These are phyloP conservation scores for Ophiostoma quercus DNA, from an alignment of 2,329 filamentous ascomycete genomes.

Conservation along the genomic window DNA sequence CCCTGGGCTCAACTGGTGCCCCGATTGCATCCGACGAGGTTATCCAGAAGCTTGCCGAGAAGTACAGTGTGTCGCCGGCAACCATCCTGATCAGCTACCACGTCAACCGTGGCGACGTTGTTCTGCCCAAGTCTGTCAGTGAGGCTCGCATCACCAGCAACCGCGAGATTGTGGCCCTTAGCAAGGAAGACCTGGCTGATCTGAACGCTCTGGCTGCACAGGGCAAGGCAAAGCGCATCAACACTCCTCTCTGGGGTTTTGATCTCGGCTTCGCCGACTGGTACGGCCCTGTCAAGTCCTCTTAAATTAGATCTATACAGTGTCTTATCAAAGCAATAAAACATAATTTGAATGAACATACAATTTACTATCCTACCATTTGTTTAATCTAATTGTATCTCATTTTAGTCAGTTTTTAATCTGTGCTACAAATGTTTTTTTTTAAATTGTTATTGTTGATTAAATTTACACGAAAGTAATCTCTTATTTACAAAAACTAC, in stretches of 20 bases:
- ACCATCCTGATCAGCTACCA: conserved; percentile 63
- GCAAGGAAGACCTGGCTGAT: conserved; percentile 8
- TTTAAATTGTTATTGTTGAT: too few relatives aligned
- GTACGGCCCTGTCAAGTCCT: conserved; percentile 19
- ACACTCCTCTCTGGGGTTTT: conserved; percentile 20
- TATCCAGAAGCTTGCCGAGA: conserved; percentile 53
- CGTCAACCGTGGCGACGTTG: conserved; percentile 59
- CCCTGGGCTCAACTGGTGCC: conserved; percentile 26
- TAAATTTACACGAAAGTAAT: too few relatives aligned
- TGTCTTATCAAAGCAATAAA: background rate
- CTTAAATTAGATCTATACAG: background rate
- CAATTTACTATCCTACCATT: too few relatives aligned
- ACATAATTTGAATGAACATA: background rate
- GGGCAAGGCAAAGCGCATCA: conserved; percentile 21
- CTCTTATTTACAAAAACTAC: too few relatives aligned
- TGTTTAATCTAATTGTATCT: too few relatives aligned
- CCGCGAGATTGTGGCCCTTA: conserved; percentile 34
- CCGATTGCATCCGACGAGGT: conserved; percentile 54
- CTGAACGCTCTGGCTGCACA: conserved; percentile 18
- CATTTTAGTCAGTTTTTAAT: too few relatives aligned
- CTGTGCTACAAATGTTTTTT: too few relatives aligned
- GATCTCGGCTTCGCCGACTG: conserved; percentile 23
- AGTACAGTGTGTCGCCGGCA: conserved; percentile 53
- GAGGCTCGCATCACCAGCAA: conserved; percentile 64
- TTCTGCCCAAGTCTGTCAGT: conserved; percentile 66